Percentiles rank a stretch among this genome's conserved stretches.
These are phyloP conservation scores for Hirsutella rhossiliensis DNA, from an alignment of 2,329 filamentous ascomycete genomes.

Conservation along the genomic window DNA sequence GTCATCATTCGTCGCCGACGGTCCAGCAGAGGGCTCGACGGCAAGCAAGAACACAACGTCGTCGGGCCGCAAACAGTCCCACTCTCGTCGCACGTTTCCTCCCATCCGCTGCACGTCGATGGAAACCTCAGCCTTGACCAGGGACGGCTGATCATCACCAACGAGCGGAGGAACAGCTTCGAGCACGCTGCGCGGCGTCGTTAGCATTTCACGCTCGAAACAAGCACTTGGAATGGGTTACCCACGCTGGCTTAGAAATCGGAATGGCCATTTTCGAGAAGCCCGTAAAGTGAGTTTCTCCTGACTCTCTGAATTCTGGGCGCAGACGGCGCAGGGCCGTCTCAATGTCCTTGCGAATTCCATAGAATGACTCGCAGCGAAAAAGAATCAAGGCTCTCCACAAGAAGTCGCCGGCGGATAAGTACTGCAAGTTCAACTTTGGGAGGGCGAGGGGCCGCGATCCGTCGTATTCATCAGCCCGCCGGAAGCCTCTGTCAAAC, in stretches of 20 bases:
- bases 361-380: slow-evolving; percentile 84
- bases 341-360: slow-evolving; percentile 84
- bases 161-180: slow-evolving; percentile 77
- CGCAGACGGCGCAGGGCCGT: slow-evolving; percentile 67
- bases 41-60: slow-evolving; percentile 84
- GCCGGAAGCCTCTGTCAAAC: slow-evolving; percentile 66
- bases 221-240: neutral
- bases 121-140: slow-evolving; percentile 74
- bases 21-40: slow-evolving; percentile 47
- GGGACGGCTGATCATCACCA: slow-evolving; percentile 70
- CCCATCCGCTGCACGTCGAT: slow-evolving; percentile 74
- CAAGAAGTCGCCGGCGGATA: slow-evolving; percentile 91
- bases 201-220: neutral
- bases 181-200: slow-evolving; percentile 42
- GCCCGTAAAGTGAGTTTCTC: slow-evolving; percentile 64
- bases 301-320: slow-evolving; percentile 51
- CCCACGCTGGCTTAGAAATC: slow-evolving; percentile 63
- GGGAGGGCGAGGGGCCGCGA: slow-evolving; percentile 80
- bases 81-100: slow-evolving; percentile 67
- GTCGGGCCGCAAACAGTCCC: slow-evolving; percentile 76
- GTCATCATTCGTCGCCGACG: slow-evolving; percentile 40
- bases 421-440: slow-evolving; percentile 90
- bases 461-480: slow-evolving; percentile 80
- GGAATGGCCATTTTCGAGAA: slow-evolving; percentile 87
- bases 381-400: slow-evolving; percentile 89